phyloP scores from a whole-genome alignment of 495 filamentous ascomycete genomes.

The Penicillium angulare region DNA sequence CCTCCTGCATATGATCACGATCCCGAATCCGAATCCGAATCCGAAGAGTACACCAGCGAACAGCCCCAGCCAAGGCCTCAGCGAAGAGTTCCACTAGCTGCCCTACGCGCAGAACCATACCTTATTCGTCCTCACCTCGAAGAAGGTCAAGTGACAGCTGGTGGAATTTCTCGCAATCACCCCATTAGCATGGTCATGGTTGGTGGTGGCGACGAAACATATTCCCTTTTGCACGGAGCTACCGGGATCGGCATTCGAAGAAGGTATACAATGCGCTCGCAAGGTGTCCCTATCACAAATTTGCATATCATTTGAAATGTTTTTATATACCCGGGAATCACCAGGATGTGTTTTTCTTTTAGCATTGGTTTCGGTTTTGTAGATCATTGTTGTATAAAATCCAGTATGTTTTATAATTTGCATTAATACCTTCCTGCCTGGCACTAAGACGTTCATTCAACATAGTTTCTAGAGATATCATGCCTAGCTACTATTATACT shows the following conservation, averaged over 20 bases:
- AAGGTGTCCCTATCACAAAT: conserved; percentile 77
- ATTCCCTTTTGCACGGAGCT: conserved; percentile 58
- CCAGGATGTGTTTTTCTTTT: neutral
- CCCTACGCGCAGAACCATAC: conserved; percentile 39
- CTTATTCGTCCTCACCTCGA: conserved; percentile 77
- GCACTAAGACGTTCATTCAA: too few species aligned
- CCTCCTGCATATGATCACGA: too few species aligned
- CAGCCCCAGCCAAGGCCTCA: neutral
- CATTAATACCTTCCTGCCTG: too few species aligned
- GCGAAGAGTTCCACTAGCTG: conserved; percentile 24
- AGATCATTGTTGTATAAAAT: too few species aligned
- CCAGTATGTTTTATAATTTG: too few species aligned
- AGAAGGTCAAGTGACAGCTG: conserved; percentile 65
- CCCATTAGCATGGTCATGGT: conserved; percentile 85
- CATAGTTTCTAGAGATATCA: too few species aligned
- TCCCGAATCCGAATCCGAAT: neutral
- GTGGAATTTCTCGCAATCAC: conserved; percentile 68
- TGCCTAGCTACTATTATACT: too few species aligned
- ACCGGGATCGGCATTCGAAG: conserved; percentile 68
- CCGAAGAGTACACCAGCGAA: neutral
- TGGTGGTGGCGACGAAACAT: conserved; percentile 67
- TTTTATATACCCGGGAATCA: conserved; percentile 7
- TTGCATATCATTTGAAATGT: conserved; percentile 69
- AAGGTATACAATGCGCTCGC: conserved; percentile 76
- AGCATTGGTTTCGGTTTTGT: neutral